Evolutionary conservation across 305 asterid species (phyloP).

Genomic region (Solanum hybrid): DNA sequence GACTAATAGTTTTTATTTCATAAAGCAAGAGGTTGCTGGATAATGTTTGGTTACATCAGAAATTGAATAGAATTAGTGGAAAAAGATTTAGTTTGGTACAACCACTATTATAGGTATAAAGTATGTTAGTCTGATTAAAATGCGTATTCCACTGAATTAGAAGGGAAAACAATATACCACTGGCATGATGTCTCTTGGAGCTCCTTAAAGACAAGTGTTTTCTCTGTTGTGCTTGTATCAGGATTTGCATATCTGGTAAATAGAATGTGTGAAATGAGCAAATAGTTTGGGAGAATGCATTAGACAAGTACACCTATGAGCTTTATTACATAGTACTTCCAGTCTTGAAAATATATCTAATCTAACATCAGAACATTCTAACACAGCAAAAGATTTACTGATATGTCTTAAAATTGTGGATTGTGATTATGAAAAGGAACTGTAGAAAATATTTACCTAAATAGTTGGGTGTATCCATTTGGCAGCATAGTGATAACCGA

Average conservation of each 20-base stretch:
- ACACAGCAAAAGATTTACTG: background rate
- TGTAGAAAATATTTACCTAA: background rate
- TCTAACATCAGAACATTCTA: too few species aligned
- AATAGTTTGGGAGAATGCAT: background rate
- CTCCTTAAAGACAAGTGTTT: slow-evolving; percentile 1
- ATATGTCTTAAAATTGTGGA: background rate
- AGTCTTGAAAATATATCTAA: background rate
- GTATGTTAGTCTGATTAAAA: background rate
- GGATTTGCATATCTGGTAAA: background rate
- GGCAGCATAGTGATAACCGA: background rate
- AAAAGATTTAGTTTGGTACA: slow-evolving; percentile 15
- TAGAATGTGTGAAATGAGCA: background rate
- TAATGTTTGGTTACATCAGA: slow-evolving; percentile 8
- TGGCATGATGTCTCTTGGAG: background rate
- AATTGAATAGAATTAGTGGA: slow-evolving; percentile 3
- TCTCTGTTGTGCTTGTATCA: too few species aligned
- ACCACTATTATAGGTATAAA: background rate
- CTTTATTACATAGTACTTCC: background rate
- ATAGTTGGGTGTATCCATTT: background rate
- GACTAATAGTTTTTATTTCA: slow-evolving; percentile 10
- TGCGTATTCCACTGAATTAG: background rate
- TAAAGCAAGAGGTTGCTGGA: slow-evolving; percentile 12
- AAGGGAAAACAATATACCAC: background rate
- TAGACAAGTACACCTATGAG: background rate
- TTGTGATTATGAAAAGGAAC: background rate